phyloP scores from a whole-genome alignment of 192 early-diverging fungal genomes.

The Thamnidium elegans region DNA sequence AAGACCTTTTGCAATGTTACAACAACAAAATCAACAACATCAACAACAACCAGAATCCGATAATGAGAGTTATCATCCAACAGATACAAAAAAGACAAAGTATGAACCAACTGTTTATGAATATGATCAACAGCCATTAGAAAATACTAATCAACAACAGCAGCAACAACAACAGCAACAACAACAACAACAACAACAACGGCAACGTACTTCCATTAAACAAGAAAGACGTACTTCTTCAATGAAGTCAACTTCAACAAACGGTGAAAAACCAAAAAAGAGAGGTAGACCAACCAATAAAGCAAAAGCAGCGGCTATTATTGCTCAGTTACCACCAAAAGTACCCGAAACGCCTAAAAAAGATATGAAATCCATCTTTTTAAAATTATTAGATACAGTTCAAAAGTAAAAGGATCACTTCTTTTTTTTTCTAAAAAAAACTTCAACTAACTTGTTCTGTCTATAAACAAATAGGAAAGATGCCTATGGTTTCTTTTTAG shows the following conservation, averaged over 20 bases:
- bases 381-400: slow-evolving; percentile 62
- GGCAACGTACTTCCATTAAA: background rate
- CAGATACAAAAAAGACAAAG: background rate
- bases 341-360: slow-evolving; percentile 36
- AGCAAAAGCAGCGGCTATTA: slow-evolving; percentile 27
- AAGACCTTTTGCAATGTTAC: background rate
- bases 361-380: slow-evolving; percentile 59
- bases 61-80: background rate
- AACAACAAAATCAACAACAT: slow-evolving; percentile 22
- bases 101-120: background rate
- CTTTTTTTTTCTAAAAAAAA: too few relatives aligned
- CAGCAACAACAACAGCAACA: background rate
- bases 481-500: slow-evolving; percentile 82
- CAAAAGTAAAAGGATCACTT: slow-evolving; percentile 50
- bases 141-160: background rate
- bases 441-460: background rate
- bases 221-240: slow-evolving; percentile 21
- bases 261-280: slow-evolving; percentile 22
- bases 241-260: background rate
- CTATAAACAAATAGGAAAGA: slow-evolving; percentile 56
- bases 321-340: background rate
- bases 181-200: background rate
- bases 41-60: slow-evolving; percentile 19
- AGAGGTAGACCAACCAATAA: slow-evolving; percentile 34
- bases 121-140: slow-evolving; percentile 7